phyloP scores from a whole-genome alignment of 2,329 filamentous ascomycete genomes.

The Furcasterigmium sp. region DNA sequence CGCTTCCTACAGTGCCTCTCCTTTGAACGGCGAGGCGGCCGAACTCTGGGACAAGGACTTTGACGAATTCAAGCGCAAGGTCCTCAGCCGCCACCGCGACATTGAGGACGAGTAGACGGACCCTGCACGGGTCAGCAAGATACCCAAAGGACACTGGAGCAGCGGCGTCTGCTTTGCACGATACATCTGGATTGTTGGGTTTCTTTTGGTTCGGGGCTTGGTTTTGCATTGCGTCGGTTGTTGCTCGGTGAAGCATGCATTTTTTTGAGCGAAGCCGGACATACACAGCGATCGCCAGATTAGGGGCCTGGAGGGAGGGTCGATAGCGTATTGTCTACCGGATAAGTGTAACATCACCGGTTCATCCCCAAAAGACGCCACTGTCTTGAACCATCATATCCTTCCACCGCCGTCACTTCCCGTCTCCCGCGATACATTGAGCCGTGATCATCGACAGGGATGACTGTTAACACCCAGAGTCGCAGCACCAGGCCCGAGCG shows the following conservation, averaged over 20 bases:
- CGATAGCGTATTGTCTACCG: conserved; percentile 2
- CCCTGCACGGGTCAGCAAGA: conserved; percentile 5
- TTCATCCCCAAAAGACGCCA: background rate
- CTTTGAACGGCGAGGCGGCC: conserved; percentile 92
- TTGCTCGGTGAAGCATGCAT: background rate
- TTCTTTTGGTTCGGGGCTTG: conserved; percentile 15
- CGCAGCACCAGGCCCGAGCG: conserved; percentile 2
- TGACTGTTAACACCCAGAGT: no score
- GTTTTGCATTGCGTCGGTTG: conserved; percentile 1
- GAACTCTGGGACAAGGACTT: conserved; percentile 91
- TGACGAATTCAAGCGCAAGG: conserved; percentile 79
- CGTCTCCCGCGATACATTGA: no score
- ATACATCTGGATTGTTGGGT: conserved; percentile 19
- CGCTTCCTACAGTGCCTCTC: conserved; percentile 63
- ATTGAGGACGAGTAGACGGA: conserved; percentile 55
- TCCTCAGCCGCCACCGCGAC: conserved; percentile 56
- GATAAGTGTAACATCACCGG: conserved; percentile 4
- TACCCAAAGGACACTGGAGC: conserved; percentile 24
- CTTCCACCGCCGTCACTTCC: background rate
- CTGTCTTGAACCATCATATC: background rate
- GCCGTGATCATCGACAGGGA: no score
- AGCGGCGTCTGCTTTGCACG: conserved; percentile 32
- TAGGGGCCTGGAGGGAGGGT: background rate
- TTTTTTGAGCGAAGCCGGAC: no score
- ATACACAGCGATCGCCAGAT: no score